These are phyloP conservation scores for Cordyceps javanica DNA, from an alignment of 2,329 filamentous ascomycete species.

Conservation along the genomic window DNA sequence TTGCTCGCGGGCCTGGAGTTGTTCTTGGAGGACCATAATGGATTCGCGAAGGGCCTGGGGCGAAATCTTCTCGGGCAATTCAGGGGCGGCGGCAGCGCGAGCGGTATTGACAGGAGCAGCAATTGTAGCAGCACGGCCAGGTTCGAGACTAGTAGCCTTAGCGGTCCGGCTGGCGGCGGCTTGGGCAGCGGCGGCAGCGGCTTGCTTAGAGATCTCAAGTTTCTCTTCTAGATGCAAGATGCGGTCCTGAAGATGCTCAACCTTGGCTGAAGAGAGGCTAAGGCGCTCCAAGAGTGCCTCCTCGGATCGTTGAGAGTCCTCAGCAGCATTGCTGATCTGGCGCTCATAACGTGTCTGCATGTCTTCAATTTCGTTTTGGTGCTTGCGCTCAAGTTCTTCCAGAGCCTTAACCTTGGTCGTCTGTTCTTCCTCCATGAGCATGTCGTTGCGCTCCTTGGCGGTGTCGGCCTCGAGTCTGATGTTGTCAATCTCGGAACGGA, in stretches of 20 bases:
- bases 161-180: constrained; percentile 76
- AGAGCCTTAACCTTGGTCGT: constrained; percentile 56
- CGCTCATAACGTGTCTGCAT: constrained; percentile 69
- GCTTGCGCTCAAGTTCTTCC: constrained; percentile 47
- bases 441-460: constrained; percentile 71
- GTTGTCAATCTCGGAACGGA: constrained; percentile 71
- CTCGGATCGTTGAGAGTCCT: constrained; percentile 78
- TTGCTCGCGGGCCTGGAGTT: constrained; percentile 87
- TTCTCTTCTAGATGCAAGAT: constrained; percentile 82
- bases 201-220: constrained; percentile 81
- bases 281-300: constrained; percentile 75
- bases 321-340: constrained; percentile 63
- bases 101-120: constrained; percentile 34
- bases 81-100: constrained; percentile 34
- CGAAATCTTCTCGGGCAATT: constrained; percentile 78
- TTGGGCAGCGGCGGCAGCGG: constrained; percentile 74
- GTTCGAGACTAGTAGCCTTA: constrained; percentile 46
- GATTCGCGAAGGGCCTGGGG: constrained; percentile 92
- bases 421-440: constrained; percentile 76
- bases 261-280: constrained; percentile 75
- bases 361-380: constrained; percentile 67
- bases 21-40: constrained; percentile 92
- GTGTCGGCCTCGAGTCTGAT: constrained; percentile 75
- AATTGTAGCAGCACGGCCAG: constrained; percentile 26
- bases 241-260: constrained; percentile 79